These are phyloP conservation scores for Neovahlkampfia damariscottae DNA, from an alignment of 78 protist species.

Conservation along the genomic window DNA sequence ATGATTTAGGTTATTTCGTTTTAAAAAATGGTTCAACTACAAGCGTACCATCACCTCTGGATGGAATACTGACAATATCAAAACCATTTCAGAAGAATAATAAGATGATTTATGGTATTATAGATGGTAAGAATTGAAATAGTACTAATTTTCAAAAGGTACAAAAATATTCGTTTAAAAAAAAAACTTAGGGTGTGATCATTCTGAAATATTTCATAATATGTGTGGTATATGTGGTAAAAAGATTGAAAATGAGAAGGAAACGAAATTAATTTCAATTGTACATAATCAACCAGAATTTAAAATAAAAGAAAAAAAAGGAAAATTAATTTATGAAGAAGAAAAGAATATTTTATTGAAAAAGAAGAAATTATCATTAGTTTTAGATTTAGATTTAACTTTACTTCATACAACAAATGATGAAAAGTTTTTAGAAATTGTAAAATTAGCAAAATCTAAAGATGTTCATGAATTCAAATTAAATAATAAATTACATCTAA, in stretches of 20 bases:
- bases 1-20: too few species aligned
- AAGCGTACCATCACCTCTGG: too few species aligned
- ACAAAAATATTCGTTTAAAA: too few species aligned
- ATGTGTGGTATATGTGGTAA: not conserved
- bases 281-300: not conserved
- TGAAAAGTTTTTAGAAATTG: not conserved
- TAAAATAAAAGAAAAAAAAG: not conserved
- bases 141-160: too few species aligned
- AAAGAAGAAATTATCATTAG: not conserved
- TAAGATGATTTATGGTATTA: too few species aligned
- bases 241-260: not conserved
- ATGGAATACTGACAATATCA: too few species aligned
- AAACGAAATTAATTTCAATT: not conserved
- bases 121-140: too few species aligned
- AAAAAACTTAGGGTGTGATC: not conserved
- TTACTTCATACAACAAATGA: constrained; percentile 7
- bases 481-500: not conserved
- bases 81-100: too few species aligned
- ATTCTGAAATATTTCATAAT: not conserved
- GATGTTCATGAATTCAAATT: not conserved
- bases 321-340: not conserved
- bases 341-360: not conserved
- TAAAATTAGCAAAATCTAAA: not conserved
- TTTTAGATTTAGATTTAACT: not conserved
- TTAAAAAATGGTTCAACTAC: too few species aligned